Evolutionary conservation across 148 eudicot species (phyloP).

Genomic region (Dysphania ambrosioides): DNA sequence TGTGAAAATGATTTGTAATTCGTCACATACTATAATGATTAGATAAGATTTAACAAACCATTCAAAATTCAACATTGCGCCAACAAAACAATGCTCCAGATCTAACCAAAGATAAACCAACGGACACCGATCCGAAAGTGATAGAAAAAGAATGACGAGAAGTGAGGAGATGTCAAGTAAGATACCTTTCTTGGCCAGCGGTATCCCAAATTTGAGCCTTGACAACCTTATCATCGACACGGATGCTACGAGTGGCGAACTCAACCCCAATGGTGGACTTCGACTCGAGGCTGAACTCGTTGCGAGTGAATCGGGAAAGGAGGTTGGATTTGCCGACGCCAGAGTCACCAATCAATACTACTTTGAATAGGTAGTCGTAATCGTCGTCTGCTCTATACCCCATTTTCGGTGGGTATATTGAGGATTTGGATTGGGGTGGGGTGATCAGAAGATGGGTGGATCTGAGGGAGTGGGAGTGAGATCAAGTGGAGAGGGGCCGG

Average conservation of each 20-base stretch:
- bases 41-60: too few relatives aligned
- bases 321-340: too few relatives aligned
- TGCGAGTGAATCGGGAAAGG: slow-evolving; percentile 58
- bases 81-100: too few relatives aligned
- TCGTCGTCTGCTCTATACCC: slow-evolving; percentile 64
- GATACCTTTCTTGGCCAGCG: slow-evolving; percentile 62
- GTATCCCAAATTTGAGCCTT: slow-evolving; percentile 83
- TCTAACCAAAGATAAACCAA: background rate
- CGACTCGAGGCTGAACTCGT: slow-evolving; percentile 66
- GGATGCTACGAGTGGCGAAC: slow-evolving; percentile 62
- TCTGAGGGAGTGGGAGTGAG: too few relatives aligned
- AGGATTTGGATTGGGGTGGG: background rate
- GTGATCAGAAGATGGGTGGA: too few relatives aligned
- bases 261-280: slow-evolving; percentile 69
- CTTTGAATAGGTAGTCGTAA: slow-evolving; percentile 62
- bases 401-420: background rate
- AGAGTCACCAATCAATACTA: slow-evolving; percentile 57
- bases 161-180: background rate
- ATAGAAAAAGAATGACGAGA: background rate
- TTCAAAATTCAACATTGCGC: too few relatives aligned
- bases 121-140: too few relatives aligned
- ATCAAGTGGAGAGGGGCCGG: too few relatives aligned
- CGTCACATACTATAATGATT: too few relatives aligned
- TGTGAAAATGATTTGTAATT: too few relatives aligned
- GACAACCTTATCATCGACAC: slow-evolving; percentile 57